Evolutionary conservation across 2,329 filamentous ascomycete genomes (phyloP), one percentile per base, ranked within the genome.

Genomic region (Aspergillus quadricinctus): DNA sequence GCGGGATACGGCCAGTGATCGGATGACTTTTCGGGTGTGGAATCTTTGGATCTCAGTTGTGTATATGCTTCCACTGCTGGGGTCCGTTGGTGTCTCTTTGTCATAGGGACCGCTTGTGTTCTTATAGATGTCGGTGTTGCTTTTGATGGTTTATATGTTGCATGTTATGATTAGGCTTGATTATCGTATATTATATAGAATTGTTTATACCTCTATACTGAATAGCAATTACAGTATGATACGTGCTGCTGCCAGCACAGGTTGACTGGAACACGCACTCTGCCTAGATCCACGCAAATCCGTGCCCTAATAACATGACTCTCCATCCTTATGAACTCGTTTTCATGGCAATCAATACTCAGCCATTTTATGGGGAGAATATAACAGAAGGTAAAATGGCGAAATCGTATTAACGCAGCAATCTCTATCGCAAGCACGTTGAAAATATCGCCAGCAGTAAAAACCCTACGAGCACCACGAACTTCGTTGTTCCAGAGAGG

Each of bases 1-100:
- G 49, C 29, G 29, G 49, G 35, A 40, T 10, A 27, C 35, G 8
- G 19, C 29, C n/a, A 40, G 29, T 17, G 49, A 50, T 37, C 49
- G 29, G n/a, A 17, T 6, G 19, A 50, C 49, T 10, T 50, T 50
- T 28, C 49, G 19, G 49, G 29, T 31, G n/a, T 50, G 49, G 49
- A 50, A 50, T 37, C 21, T 28, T 23, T 50, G 49, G 49, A 27
- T 50, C 27, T 31, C 35, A 10, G 19, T 50, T 31, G 49, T 50
- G 29, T 50, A 50, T 37, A 23, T 50, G 49, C 21, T 50, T 28
- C 49, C 49, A 2, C 29, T 50, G 23, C 57, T 56, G 31, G 21
- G 53, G 6, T 2, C 19, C 19, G n/a, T 43, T 10, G 3, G 25
- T 25, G n/a, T 43, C 21, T 43, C n/a, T 9, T 9, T 21, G 40